phyloP scores from a whole-genome alignment of 352 stramenopile species.

The Globisporangium irregulare region DNA sequence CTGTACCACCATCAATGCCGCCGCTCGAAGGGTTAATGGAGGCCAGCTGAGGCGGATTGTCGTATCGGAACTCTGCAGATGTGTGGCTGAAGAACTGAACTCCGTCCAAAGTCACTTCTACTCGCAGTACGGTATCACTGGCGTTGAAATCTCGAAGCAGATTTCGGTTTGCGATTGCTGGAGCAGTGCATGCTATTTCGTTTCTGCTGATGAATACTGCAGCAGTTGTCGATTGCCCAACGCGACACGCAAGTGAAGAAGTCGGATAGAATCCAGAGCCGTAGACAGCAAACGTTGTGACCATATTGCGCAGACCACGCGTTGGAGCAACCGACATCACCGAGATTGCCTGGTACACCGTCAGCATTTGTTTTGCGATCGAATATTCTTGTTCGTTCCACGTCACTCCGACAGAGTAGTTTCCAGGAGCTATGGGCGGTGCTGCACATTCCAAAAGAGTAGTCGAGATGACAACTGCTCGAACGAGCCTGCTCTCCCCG shows the following conservation, averaged over 20 bases:
- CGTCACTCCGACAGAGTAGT: constrained; percentile 30
- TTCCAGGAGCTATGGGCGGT: constrained; percentile 24
- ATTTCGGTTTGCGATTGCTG: not conserved
- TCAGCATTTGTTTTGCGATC: constrained; percentile 6
- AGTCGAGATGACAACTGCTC: constrained; percentile 17
- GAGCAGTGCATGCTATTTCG: constrained; percentile 23
- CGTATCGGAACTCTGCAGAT: constrained; percentile 23
- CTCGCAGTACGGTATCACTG: not conserved
- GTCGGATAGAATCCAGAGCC: constrained; percentile 27
- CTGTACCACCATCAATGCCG: constrained; percentile 24
- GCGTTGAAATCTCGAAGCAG: not conserved
- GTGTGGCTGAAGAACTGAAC: constrained; percentile 19
- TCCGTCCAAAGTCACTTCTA: constrained; percentile 33
- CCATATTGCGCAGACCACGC: constrained; percentile 15
- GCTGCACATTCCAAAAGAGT: constrained; percentile 26
- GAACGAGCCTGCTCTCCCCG: constrained; percentile 12
- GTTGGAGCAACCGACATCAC: constrained; percentile 24
- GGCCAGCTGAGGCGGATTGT: constrained; percentile 13
- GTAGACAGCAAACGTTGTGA: constrained; percentile 20
- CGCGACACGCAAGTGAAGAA: constrained; percentile 25
- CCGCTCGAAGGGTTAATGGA: constrained; percentile 26
- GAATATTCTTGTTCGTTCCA: constrained; percentile 38
- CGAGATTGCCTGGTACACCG: constrained; percentile 20
- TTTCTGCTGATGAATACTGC: constrained; percentile 25
- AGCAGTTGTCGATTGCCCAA: constrained; percentile 15